Evolutionary conservation across 1,139 yeast species (phyloP).

Genomic region (Geotrichum fermentans): DNA sequence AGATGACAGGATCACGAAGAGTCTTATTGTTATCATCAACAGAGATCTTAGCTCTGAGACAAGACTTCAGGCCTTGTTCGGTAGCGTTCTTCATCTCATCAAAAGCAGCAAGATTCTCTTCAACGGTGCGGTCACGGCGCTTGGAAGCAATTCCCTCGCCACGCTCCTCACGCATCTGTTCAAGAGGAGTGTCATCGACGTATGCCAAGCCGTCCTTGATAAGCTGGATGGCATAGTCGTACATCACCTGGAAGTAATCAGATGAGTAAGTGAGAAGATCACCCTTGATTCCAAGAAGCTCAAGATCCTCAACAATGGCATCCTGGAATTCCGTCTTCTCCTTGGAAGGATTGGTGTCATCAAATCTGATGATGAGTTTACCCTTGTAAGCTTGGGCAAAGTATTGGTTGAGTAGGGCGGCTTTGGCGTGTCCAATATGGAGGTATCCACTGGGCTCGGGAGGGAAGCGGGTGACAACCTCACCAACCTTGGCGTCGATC

Average conservation of each 20-base stretch:
- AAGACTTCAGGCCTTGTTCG: slow-evolving; percentile 80
- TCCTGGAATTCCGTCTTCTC: slow-evolving; percentile 91
- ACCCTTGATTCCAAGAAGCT: slow-evolving; percentile 84
- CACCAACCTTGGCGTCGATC: slow-evolving; percentile 83
- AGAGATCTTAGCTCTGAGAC: slow-evolving; percentile 93
- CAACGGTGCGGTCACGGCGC: slow-evolving; percentile 85
- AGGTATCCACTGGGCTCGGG: slow-evolving; percentile 90
- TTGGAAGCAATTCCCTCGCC: slow-evolving; percentile 90
- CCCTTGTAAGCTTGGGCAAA: slow-evolving; percentile 93
- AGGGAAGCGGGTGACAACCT: slow-evolving; percentile 97
- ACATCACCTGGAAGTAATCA: slow-evolving; percentile 87
- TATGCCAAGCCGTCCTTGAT: slow-evolving; percentile 94
- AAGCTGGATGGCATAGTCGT: slow-evolving; percentile 72
- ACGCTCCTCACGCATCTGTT: slow-evolving; percentile 95
- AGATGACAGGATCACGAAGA: slow-evolving; percentile 92
- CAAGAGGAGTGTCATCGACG: slow-evolving; percentile 92
- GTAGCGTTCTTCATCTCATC: slow-evolving; percentile 91
- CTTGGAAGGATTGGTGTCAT: slow-evolving; percentile 94
- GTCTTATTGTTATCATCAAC: slow-evolving; percentile 87
- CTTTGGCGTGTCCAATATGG: slow-evolving; percentile 96
- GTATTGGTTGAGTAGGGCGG: slow-evolving; percentile 90
- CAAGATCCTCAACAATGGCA: slow-evolving; percentile 83
- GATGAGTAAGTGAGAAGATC: slow-evolving; percentile 84
- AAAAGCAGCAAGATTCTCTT: slow-evolving; percentile 81
- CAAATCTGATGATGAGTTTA: slow-evolving; percentile 89